These are phyloP conservation scores for Botryobasidium botryosum DNA, from an alignment of 768 basidiomycete species.

Conservation along the genomic window DNA sequence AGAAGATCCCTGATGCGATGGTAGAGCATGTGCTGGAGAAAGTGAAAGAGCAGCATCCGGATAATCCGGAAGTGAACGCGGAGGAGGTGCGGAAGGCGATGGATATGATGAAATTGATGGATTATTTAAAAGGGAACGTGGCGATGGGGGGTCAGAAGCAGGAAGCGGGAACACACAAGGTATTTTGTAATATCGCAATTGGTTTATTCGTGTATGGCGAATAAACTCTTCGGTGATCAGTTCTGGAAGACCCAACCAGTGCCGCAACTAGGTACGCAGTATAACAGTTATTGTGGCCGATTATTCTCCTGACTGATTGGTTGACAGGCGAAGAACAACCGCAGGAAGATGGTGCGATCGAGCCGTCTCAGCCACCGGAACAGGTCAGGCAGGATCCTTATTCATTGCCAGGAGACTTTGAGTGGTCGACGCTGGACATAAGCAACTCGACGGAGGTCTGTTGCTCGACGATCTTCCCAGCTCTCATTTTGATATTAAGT, in stretches of 20 bases:
- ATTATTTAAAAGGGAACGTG: constrained; percentile 66
- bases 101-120: constrained; percentile 69
- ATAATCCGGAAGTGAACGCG: constrained; percentile 30
- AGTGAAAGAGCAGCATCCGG: constrained; percentile 29
- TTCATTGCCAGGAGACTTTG: constrained; percentile 79
- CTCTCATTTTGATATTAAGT: constrained; percentile 5
- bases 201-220: background rate
- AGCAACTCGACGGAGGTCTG: constrained; percentile 54
- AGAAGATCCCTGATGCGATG: constrained; percentile 40
- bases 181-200: constrained; percentile 19
- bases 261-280: constrained; percentile 51
- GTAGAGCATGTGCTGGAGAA: constrained; percentile 51
- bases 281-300: background rate
- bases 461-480: constrained; percentile 2
- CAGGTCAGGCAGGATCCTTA: constrained; percentile 82
- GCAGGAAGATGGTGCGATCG: constrained; percentile 73
- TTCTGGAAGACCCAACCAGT: constrained; percentile 99
- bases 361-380: constrained; percentile 53
- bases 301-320: background rate
- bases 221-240: constrained; percentile 24
- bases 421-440: constrained; percentile 76
- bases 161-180: constrained; percentile 80
- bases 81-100: constrained; percentile 52
- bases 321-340: constrained; percentile 42
- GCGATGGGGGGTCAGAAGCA: constrained; percentile 63